Conservation (phyloP, 306 rosid species). For the Quercus bicolor region DNA sequence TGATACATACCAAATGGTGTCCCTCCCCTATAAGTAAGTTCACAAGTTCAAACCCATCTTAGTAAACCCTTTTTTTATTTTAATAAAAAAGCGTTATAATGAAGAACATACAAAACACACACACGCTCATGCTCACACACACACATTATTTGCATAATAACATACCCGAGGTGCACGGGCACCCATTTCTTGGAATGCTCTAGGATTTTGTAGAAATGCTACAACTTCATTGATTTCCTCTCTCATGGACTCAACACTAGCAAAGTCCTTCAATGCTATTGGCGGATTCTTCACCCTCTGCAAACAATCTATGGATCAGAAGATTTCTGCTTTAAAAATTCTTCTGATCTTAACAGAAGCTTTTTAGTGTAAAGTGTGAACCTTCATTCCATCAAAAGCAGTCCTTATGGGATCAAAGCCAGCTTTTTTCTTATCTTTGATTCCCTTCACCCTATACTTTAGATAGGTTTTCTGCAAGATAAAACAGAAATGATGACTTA, state of each 20-base stretch:
- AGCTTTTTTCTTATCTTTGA: conserved; percentile 52
- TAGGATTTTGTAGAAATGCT: conserved; percentile 83
- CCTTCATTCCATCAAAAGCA: conserved; percentile 96
- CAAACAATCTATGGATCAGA: conserved; percentile 36
- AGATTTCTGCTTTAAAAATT: conserved; percentile 23
- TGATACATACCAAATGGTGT: neutral
- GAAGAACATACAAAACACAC: neutral
- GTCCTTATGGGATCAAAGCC: conserved; percentile 87
- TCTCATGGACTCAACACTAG: conserved; percentile 87
- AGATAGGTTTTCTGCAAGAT: conserved; percentile 64
- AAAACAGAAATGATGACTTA: conserved; percentile 10
- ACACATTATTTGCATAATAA: conserved; percentile 12
- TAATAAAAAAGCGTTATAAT: neutral
- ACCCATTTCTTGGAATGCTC: conserved; percentile 94
- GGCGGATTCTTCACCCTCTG: conserved; percentile 98
- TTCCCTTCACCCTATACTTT: conserved; percentile 33
- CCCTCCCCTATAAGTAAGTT: neutral
- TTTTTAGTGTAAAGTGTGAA: conserved; percentile 25
- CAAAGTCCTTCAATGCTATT: conserved; percentile 82
- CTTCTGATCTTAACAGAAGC: neutral
- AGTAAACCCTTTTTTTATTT: neutral
- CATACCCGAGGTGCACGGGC: conserved; percentile 97
- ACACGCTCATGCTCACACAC: neutral
- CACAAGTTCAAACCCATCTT: neutral
- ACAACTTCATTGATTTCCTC: conserved; percentile 97